Conservation (phyloP, 2,329 filamentous ascomycete species). For the Calonectria pseudoreteaudii region DNA sequence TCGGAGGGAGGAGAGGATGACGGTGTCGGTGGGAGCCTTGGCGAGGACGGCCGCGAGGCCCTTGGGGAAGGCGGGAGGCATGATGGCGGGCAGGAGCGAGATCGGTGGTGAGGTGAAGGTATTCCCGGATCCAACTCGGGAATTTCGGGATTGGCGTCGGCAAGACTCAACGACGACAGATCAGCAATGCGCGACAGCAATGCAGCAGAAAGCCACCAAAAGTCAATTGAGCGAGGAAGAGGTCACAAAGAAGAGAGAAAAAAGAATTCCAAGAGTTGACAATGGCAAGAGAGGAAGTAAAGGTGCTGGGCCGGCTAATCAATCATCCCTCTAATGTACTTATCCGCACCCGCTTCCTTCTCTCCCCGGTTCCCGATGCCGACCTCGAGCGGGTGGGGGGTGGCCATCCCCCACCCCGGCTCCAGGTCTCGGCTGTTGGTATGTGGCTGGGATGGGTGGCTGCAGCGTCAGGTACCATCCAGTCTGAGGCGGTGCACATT, state of each 20-base stretch:
- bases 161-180: not conserved
- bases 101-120: slow-evolving; percentile 9
- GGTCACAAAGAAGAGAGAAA: slow-evolving; percentile 3
- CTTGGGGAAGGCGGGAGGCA: slow-evolving; percentile 40
- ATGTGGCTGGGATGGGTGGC: slow-evolving; percentile 30
- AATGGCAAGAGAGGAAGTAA: slow-evolving; percentile 21
- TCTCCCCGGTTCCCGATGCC: slow-evolving; percentile 33
- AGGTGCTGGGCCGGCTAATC: slow-evolving; percentile 36
- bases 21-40: slow-evolving; percentile 84
- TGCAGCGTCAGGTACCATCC: slow-evolving; percentile 1
- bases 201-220: not conserved
- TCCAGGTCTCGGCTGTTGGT: slow-evolving; percentile 40
- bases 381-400: slow-evolving; percentile 27
- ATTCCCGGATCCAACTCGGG: slow-evolving; percentile 18
- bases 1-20: slow-evolving; percentile 90
- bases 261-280: not conserved
- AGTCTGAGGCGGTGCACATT: slow-evolving; percentile 24
- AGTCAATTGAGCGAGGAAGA: slow-evolving; percentile 6
- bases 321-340: slow-evolving; percentile 37
- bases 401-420: slow-evolving; percentile 30
- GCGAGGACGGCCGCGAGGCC: slow-evolving; percentile 82
- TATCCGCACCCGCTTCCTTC: slow-evolving; percentile 13
- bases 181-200: not conserved
- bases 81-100: slow-evolving; percentile 17
- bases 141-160: slow-evolving; percentile 9